A percentile compares a stretch with the other conserved stretches of the same genome.
Conservation (phyloP, 2,329 filamentous ascomycete genomes). For the Lachnellula subtilissima region DNA sequence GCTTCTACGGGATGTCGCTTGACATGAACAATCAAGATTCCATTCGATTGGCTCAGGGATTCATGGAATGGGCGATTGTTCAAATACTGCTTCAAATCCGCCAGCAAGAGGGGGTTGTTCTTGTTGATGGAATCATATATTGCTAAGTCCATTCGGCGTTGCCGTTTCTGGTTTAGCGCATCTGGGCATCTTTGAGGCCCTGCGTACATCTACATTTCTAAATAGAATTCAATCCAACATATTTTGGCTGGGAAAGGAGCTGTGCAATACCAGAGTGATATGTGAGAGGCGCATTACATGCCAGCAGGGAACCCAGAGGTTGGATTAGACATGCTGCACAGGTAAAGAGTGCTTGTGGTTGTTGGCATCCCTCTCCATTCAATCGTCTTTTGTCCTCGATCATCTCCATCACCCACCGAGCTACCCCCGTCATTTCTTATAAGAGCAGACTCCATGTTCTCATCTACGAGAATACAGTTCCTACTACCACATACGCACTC, state of each 20-base stretch:
- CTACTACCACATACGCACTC: conserved; percentile 4
- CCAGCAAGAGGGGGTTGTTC: not conserved
- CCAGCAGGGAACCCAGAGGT: conserved; percentile 13
- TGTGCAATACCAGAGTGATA: conserved; percentile 24
- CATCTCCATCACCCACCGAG: conserved; percentile 10
- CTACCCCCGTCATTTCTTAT: conserved; percentile 14
- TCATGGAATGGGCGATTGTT: not conserved
- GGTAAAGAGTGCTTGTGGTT: conserved; percentile 15
- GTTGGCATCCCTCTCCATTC: conserved; percentile 15
- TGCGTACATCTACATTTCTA: conserved; percentile 13
- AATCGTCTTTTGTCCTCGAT: conserved; percentile 11
- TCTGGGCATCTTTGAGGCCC: not conserved
- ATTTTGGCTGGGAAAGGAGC: conserved; percentile 20
- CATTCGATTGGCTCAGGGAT: too few relatives aligned
- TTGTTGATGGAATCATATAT: not conserved
- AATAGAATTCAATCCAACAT: conserved; percentile 27
- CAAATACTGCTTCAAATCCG: not conserved
- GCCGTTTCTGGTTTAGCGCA: not conserved
- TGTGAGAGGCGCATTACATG: conserved; percentile 20
- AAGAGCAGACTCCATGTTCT: conserved; percentile 22
- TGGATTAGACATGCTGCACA: conserved; percentile 19
- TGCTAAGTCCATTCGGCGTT: not conserved
- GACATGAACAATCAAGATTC: not conserved
- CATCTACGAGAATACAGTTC: conserved; percentile 16
- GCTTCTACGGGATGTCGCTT: not conserved